Evolutionary conservation across 257 asterid species (phyloP).

Genomic region (Salvia miltiorrhiza): DNA sequence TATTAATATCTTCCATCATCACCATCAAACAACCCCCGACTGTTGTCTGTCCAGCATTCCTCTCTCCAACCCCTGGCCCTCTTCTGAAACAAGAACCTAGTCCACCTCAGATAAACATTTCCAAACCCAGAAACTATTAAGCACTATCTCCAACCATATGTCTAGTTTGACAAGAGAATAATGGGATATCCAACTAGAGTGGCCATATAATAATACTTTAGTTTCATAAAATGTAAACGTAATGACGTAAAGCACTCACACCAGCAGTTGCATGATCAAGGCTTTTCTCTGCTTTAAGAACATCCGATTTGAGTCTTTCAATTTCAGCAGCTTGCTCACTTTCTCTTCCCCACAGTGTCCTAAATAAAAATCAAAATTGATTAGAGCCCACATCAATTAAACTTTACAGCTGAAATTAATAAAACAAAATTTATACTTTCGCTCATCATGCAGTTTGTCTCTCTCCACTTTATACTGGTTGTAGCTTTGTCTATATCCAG

Average conservation of each 20-base stretch:
- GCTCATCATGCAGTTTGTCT: conserved; percentile 75
- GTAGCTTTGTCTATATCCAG: conserved; percentile 75
- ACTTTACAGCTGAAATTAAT: conserved; percentile 12
- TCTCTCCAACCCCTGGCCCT: neutral
- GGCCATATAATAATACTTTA: conserved; percentile 3
- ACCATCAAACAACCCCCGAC: conserved; percentile 9
- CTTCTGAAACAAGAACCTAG: neutral
- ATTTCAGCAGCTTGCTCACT: conserved; percentile 68
- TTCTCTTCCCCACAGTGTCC: conserved; percentile 90
- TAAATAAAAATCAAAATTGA: conserved; percentile 25
- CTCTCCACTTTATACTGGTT: conserved; percentile 64
- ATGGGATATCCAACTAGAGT: conserved; percentile 14
- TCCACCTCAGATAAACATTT: conserved; percentile 8
- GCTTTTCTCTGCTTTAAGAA: conserved; percentile 90
- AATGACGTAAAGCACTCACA: conserved; percentile 52
- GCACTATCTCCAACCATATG: neutral
- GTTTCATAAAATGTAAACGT: conserved; percentile 10
- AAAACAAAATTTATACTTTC: conserved; percentile 61
- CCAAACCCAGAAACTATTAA: conserved; percentile 1
- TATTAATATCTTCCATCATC: neutral
- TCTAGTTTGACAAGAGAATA: conserved; percentile 3
- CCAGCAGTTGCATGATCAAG: conserved; percentile 99
- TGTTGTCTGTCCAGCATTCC: conserved; percentile 18
- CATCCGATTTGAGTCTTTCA: conserved; percentile 80
- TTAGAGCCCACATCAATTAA: conserved; percentile 23